Evolutionary conservation across 139 green algal species (phyloP).

Genomic region (Chlamydomonas schloesseri): DNA sequence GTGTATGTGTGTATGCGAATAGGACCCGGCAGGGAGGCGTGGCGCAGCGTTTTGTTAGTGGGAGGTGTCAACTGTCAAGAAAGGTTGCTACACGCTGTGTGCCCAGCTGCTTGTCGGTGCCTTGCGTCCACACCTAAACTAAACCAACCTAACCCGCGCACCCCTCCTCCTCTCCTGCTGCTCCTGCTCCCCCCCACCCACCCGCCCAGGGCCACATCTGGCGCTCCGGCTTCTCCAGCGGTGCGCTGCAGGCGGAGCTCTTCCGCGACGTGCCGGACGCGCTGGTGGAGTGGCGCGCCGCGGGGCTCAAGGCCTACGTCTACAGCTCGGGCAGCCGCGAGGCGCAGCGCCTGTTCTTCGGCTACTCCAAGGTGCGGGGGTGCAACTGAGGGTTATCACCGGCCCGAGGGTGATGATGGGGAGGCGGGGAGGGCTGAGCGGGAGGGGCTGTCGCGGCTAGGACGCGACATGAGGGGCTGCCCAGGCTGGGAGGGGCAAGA

Average conservation of each 20-base stretch:
- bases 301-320: slow-evolving; percentile 94
- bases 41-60: no score
- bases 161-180: neutral
- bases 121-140: no score
- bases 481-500: no score
- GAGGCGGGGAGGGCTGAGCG: neutral
- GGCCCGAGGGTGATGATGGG: neutral
- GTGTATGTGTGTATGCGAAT: no score
- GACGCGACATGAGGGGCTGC: no score
- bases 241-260: slow-evolving; percentile 82
- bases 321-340: slow-evolving; percentile 89
- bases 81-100: no score
- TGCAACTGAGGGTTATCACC: no score
- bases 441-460: neutral
- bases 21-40: no score
- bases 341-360: slow-evolving; percentile 78
- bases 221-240: slow-evolving; percentile 80
- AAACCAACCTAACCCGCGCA: neutral
- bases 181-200: neutral
- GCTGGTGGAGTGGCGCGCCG: slow-evolving; percentile 75
- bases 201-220: slow-evolving; percentile 74
- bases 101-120: no score
- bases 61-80: no score
- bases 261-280: slow-evolving; percentile 87
- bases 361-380: slow-evolving; percentile 43